Conservation (phyloP, 805 yeast genomes). For the Jamesozyma jinghongensis region DNA sequence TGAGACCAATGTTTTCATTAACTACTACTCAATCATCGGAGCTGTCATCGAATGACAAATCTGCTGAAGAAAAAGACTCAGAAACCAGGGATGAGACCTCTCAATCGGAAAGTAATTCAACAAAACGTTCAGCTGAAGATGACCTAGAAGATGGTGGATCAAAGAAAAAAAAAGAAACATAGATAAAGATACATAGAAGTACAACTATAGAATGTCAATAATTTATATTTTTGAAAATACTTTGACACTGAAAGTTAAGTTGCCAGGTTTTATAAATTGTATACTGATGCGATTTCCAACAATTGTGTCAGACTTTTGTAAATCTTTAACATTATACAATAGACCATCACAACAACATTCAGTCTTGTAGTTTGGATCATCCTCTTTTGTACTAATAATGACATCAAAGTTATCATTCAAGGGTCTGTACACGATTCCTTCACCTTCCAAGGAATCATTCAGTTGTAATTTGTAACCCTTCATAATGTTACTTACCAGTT, state of each 20-base stretch:
- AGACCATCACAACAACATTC: slow-evolving; percentile 29
- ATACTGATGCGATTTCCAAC: slow-evolving; percentile 7
- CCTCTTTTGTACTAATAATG: slow-evolving; percentile 5
- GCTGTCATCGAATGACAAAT: not conserved
- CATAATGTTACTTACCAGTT: slow-evolving; percentile 15
- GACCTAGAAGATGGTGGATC: not conserved
- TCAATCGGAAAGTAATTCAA: not conserved
- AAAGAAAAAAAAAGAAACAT: not conserved
- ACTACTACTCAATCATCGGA: not conserved
- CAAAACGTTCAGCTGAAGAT: slow-evolving; percentile 3
- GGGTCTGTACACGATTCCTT: slow-evolving; percentile 13
- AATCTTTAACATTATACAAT: slow-evolving; percentile 16
- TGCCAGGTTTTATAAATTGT: slow-evolving; percentile 7
- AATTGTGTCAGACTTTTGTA: not conserved
- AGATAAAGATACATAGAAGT: not conserved
- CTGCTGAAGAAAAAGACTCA: not conserved
- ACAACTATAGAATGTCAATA: not conserved
- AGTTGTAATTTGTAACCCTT: slow-evolving; percentile 19
- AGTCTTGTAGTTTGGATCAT: slow-evolving; percentile 7
- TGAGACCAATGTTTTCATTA: slow-evolving; percentile 7
- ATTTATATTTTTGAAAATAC: not conserved
- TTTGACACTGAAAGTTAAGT: slow-evolving; percentile 2
- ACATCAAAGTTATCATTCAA: slow-evolving; percentile 12
- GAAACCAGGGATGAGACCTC: not conserved
- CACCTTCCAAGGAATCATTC: slow-evolving; percentile 7